Base-by-base conservation (phyloP, 257 asterid genomes). In the Mitragyna speciosa region DNA sequence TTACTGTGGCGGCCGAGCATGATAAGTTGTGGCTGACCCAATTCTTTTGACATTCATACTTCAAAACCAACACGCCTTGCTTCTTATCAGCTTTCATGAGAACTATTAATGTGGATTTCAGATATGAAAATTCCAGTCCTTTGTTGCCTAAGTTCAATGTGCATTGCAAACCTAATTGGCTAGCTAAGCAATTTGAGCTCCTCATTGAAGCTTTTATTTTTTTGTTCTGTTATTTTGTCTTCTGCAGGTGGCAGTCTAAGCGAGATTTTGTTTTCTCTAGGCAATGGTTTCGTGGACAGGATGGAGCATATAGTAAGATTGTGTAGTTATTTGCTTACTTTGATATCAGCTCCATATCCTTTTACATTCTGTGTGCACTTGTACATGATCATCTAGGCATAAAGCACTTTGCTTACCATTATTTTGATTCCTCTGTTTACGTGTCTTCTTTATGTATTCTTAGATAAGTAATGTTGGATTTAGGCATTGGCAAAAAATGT, bases 221-320 rank as follows among this genome's bases (percentile, higher is more conserved):
- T 79, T 77, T 17, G 73, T 33, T 54, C 78, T 16, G 63, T 26
- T 28, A 79, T 48, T 79, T 76, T 49, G 72, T 70, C 79, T 41
- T 81, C 49, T 87, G 84, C 95, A 96, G 99, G 99, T 87, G 99
- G 98, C 90, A 89, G 68, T 83, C 93, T 30, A 96, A 89, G 89
- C 91, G 90, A 89, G 99, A 96, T 85, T 96, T 96, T 79, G 92
- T 94, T 73, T 96, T 91, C 85, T 94, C 99, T 75, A 87, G 99
- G 87, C 97, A 93, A 82, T 96, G 99, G 99, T 94, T 92, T 86
- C 96, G 91, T 48, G 97, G 95, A 81, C 98, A 96, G 88, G 99
- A 96, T 81, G 99, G 98, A 87, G 89, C 96, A 68, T 94, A 96
- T 85, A 94, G 99, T 96, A 90, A 88, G 97, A 78, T 73, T 83